Conservation (phyloP, 495 filamentous ascomycete genomes). For the Amorphotheca resinae region DNA sequence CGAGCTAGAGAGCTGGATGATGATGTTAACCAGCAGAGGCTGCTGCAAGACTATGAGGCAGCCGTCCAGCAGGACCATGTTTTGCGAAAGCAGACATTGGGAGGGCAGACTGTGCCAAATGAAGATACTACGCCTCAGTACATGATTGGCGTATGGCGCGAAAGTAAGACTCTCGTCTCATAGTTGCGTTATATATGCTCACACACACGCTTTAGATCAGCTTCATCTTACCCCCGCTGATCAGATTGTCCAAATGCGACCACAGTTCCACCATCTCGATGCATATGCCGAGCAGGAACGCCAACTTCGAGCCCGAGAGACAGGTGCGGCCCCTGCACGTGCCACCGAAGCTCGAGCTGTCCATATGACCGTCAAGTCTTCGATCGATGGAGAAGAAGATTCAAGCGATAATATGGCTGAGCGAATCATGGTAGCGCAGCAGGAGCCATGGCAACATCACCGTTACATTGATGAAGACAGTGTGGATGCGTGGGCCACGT, state of each 20-base stretch:
- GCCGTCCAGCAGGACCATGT: slow-evolving; percentile 37
- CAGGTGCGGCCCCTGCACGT: slow-evolving; percentile 28
- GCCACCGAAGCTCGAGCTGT: slow-evolving; percentile 46
- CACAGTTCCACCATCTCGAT: slow-evolving; percentile 66
- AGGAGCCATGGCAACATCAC: slow-evolving; percentile 54
- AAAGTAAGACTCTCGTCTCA: slow-evolving; percentile 32
- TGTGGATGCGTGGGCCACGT: slow-evolving; percentile 48
- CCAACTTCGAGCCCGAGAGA: slow-evolving; percentile 26
- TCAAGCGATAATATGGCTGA: slow-evolving; percentile 38
- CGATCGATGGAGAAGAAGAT: slow-evolving; percentile 40
- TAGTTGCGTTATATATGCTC: too few species aligned
- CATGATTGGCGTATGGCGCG: slow-evolving; percentile 59
- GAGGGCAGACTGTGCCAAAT: slow-evolving; percentile 49
- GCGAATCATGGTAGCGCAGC: slow-evolving; percentile 41
- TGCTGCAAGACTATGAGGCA: slow-evolving; percentile 34
- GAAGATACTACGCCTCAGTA: slow-evolving; percentile 51
- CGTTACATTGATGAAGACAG: slow-evolving; percentile 58
- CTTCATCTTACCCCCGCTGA: slow-evolving; percentile 56
- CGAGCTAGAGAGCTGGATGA: slow-evolving; percentile 24
- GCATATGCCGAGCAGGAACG: slow-evolving; percentile 43
- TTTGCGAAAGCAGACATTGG: slow-evolving; percentile 47
- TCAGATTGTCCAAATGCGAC: slow-evolving; percentile 59
- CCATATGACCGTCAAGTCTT: slow-evolving; percentile 54
- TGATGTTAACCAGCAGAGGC: slow-evolving; percentile 27
- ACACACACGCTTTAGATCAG: too few species aligned